phyloP scores from a whole-genome alignment of 345 rosid genomes.

The Bruguiera gymnorhiza region DNA sequence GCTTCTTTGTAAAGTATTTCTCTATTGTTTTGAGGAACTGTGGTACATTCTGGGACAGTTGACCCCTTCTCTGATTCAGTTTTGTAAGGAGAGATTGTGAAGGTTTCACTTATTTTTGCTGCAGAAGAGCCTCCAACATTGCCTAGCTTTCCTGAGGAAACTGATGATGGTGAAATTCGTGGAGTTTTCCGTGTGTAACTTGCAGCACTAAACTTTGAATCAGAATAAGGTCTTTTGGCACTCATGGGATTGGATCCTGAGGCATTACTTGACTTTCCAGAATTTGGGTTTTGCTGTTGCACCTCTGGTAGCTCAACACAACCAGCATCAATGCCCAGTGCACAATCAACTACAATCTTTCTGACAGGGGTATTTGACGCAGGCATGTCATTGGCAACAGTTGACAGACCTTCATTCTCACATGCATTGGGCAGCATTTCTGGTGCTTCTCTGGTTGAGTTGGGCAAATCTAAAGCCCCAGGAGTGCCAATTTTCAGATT shows the following conservation, averaged over 20 bases:
- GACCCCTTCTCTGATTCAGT: constrained; percentile 24
- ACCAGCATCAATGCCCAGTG: constrained; percentile 24
- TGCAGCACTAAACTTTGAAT: constrained; percentile 21
- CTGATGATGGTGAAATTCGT: constrained; percentile 33
- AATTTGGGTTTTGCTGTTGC: constrained; percentile 30
- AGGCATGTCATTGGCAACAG: constrained; percentile 26
- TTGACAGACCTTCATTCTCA: constrained; percentile 26
- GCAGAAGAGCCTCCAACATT: constrained; percentile 26
- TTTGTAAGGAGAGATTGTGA: constrained; percentile 27
- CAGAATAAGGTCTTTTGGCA: constrained; percentile 29
- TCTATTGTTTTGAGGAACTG: constrained; percentile 29
- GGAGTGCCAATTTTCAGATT: constrained; percentile 34
- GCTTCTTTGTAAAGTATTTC: constrained; percentile 27
- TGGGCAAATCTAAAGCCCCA: constrained; percentile 29
- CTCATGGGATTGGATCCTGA: constrained; percentile 27
- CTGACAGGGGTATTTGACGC: constrained; percentile 30
- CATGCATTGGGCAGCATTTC: constrained; percentile 16
- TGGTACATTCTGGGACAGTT: constrained; percentile 18
- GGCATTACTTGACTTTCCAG: constrained; percentile 19
- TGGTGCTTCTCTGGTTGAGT: constrained; percentile 24
- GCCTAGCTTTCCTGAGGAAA: constrained; percentile 33
- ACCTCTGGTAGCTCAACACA: constrained; percentile 14
- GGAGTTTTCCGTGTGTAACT: constrained; percentile 55
- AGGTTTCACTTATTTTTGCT: constrained; percentile 17
- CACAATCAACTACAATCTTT: constrained; percentile 23